Conservation (phyloP, 805 yeast genomes). For the Candida takata region DNA sequence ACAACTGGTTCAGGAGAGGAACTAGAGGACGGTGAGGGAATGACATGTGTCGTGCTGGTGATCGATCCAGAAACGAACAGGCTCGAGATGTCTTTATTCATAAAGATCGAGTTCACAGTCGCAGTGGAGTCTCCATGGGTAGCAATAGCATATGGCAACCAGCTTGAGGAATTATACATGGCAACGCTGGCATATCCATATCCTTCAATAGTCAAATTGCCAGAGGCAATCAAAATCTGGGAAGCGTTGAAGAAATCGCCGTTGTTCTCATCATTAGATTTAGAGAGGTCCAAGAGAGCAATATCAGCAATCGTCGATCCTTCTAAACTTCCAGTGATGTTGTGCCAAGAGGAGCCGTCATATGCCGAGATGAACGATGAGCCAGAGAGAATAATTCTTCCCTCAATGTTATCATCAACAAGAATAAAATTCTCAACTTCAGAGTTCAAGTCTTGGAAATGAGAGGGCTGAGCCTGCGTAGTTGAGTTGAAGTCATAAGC, state of each 20-base stretch:
- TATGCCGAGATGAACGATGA: slow-evolving; percentile 29
- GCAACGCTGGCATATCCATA: slow-evolving; percentile 60
- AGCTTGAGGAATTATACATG: slow-evolving; percentile 51
- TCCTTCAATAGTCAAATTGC: slow-evolving; percentile 39
- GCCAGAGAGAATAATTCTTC: slow-evolving; percentile 38
- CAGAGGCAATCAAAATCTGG: slow-evolving; percentile 49
- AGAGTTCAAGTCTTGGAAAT: slow-evolving; percentile 14
- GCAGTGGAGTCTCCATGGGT: slow-evolving; percentile 21
- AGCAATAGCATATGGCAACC: slow-evolving; percentile 61
- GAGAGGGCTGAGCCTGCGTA: slow-evolving; percentile 20
- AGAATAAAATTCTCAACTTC: slow-evolving; percentile 37
- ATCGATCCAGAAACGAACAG: slow-evolving; percentile 23
- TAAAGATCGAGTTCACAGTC: slow-evolving; percentile 25
- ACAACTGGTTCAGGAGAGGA: slow-evolving; percentile 10
- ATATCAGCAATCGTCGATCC: slow-evolving; percentile 39
- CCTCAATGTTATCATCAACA: slow-evolving; percentile 37
- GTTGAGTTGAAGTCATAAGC: slow-evolving; percentile 45
- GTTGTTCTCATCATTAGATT: slow-evolving; percentile 25
- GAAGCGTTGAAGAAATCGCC: slow-evolving; percentile 36
- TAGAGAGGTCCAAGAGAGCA: slow-evolving; percentile 31
- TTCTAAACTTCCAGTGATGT: slow-evolving; percentile 30
- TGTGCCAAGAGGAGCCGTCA: slow-evolving; percentile 43
- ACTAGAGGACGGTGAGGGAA: slow-evolving; percentile 14
- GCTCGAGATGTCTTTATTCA: slow-evolving; percentile 32
- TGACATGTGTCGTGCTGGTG: slow-evolving; percentile 16